Percentiles rank a stretch among this genome's conserved stretches.
Conservation (phyloP, 345 rosid genomes). For the Arabis hirsuta region DNA sequence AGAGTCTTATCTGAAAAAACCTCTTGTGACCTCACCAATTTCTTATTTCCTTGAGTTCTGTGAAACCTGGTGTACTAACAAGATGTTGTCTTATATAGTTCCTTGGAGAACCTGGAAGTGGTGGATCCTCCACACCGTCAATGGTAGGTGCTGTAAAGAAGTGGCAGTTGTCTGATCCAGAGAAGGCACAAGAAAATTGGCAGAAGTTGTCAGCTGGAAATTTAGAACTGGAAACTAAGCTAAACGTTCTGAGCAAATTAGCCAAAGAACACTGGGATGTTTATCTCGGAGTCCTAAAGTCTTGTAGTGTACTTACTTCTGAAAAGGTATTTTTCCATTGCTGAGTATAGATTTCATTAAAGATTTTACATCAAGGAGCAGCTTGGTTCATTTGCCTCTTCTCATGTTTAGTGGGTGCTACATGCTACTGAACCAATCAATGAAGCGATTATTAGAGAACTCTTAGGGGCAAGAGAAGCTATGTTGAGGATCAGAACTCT, state of each 20-base stretch:
- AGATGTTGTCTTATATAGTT: conserved; percentile 52
- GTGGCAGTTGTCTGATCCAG: conserved; percentile 92
- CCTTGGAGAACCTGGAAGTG: conserved; percentile 93
- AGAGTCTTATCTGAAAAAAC: neutral
- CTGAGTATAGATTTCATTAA: conserved; percentile 1
- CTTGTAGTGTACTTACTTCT: conserved; percentile 66
- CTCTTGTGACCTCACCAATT: conserved; percentile 24
- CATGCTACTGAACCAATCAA: conserved; percentile 60
- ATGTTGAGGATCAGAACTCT: conserved; percentile 76
- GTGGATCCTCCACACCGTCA: conserved; percentile 97
- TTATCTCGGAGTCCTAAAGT: conserved; percentile 61
- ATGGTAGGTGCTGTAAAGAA: conserved; percentile 98
- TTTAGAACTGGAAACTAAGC: conserved; percentile 70
- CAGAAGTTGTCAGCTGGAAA: conserved; percentile 76
- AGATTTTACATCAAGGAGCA: conserved; percentile 25
- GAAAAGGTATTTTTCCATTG: conserved; percentile 62
- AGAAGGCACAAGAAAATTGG: conserved; percentile 78
- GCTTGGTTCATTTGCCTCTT: conserved; percentile 34
- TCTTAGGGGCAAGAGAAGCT: conserved; percentile 72
- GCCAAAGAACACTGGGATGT: conserved; percentile 76
- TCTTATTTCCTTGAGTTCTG: conserved; percentile 12
- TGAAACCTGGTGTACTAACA: conserved; percentile 25
- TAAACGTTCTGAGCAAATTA: conserved; percentile 64
- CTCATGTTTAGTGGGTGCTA: conserved; percentile 75
- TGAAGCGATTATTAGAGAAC: conserved; percentile 61